Conservation (phyloP, 1,284 basidiomycete genomes). For the Boletus semigastroideus region DNA sequence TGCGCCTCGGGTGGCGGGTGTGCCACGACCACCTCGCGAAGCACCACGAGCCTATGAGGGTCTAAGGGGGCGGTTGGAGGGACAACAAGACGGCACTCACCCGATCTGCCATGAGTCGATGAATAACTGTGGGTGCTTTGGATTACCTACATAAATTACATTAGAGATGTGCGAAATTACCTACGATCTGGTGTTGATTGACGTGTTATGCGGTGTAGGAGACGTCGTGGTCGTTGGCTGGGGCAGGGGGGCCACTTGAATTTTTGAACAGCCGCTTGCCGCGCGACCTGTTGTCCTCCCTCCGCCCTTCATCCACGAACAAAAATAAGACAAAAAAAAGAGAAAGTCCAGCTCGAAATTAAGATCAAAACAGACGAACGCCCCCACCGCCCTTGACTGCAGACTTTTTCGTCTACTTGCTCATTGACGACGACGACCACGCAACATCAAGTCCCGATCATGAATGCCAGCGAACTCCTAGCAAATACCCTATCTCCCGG, state of each 20-base stretch:
- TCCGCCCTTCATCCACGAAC: slow-evolving; percentile 13
- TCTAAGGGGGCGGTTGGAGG: slow-evolving; percentile 27
- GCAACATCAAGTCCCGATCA: slow-evolving; percentile 42
- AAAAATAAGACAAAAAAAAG: slow-evolving; percentile 4
- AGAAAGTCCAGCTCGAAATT: slow-evolving; percentile 3
- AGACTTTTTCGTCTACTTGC: slow-evolving; percentile 9
- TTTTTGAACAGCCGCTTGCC: slow-evolving; percentile 39
- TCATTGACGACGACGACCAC: slow-evolving; percentile 27
- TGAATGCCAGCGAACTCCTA: slow-evolving; percentile 89
- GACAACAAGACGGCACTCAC: slow-evolving; percentile 36
- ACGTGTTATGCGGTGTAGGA: slow-evolving; percentile 16
- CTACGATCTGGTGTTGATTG: slow-evolving; percentile 17
- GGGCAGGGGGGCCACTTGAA: neutral
- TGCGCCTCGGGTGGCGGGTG: slow-evolving; percentile 40
- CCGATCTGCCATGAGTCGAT: slow-evolving; percentile 54
- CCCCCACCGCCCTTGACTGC: slow-evolving; percentile 3
- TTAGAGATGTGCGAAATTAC: neutral
- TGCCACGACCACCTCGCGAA: slow-evolving; percentile 44
- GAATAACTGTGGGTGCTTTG: slow-evolving; percentile 9
- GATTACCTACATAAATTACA: slow-evolving; percentile 18
- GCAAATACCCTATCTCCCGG: slow-evolving; percentile 88
- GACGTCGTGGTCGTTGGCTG: slow-evolving; percentile 13
- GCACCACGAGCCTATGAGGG: slow-evolving; percentile 50
- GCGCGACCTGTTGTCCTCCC: slow-evolving; percentile 28
- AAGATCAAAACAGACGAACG: slow-evolving; percentile 15